Evolutionary conservation across 2,329 filamentous ascomycete species (phyloP), one percentile per base, ranked within the genome.

Genomic region (Penicillium freii): DNA sequence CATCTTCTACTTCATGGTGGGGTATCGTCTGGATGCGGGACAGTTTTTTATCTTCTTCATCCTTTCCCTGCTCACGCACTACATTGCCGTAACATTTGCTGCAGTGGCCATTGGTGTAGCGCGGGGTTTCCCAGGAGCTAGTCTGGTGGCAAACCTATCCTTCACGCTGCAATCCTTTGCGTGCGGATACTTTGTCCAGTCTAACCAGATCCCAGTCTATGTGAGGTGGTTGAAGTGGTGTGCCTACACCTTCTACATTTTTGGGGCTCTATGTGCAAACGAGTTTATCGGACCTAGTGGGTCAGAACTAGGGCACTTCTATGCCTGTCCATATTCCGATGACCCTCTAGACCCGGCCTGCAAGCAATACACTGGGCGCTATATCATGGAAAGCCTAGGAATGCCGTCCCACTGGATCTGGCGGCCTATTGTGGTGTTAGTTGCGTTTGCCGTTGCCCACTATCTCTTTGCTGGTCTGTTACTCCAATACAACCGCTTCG

Each of bases 1-100:
- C 2, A 87, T 92, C 8, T 87, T 86, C 67, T 92, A 92, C 71
- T 92, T 90, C 70, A 91, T 92, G 87, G 84, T 85, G 7, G 88
- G 88, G 0, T 90, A 91, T 63, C 84, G 89, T 46, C 78, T 81
- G 3, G 81, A 86, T 9, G 83, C 81, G 0, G 73, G 67, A 1
- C 84, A 87, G 53, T 92, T 91, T 71, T 86, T 92, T 57, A 85
- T 82, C 0, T 92, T 91, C 75, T 87, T 92, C 62, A 78, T 81
- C 3, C 79, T 91, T 38, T 82, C 86, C 0, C 71, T 92, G 5
- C 71, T 92, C 3, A 86, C 85, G 44, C 89, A 92, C 58, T 91
- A 90, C 62, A 86, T 90, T 36, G 84, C 88, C 1, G 84, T 92
- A 10, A 88, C 84, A 0, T 88, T 89, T 65, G 88, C 89, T 1